Evolutionary conservation across 1,139 yeast genomes (phyloP).

Genomic region (Scheffersomyces insectosa): DNA sequence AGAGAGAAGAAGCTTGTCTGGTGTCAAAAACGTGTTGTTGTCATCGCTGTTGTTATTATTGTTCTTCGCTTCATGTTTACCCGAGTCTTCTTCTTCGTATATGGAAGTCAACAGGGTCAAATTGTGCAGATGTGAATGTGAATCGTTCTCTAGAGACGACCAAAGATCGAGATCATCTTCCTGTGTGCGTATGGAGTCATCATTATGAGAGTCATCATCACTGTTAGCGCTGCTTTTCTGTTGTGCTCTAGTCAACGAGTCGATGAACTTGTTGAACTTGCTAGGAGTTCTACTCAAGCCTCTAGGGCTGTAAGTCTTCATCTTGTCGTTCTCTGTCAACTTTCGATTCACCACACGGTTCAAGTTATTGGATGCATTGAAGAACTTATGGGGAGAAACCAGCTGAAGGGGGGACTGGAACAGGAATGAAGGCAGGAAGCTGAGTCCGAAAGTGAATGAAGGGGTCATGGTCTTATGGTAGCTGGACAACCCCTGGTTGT

Average conservation of each 20-base stretch:
- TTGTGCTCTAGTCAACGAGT: conserved; percentile 16
- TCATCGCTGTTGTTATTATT: not conserved
- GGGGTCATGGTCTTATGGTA: conserved; percentile 33
- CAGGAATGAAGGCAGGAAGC: conserved; percentile 47
- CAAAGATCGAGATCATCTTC: conserved; percentile 29
- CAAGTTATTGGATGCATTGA: conserved; percentile 11
- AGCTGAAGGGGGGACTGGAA: conserved; percentile 39
- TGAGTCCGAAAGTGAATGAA: conserved; percentile 42
- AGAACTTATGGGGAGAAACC: conserved; percentile 40
- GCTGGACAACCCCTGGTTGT: conserved; percentile 19
- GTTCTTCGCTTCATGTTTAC: not conserved
- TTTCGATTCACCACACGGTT: conserved; percentile 3
- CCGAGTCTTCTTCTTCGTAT: conserved; percentile 22
- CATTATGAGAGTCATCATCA: conserved; percentile 6
- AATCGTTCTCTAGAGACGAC: conserved; percentile 30
- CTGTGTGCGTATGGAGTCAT: conserved; percentile 8
- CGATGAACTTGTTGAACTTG: conserved; percentile 19
- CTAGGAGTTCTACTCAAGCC: too few relatives aligned
- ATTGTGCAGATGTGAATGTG: conserved; percentile 17
- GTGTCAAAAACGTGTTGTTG: conserved; percentile 30
- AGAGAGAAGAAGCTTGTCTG: conserved; percentile 22
- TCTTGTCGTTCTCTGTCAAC: too few relatives aligned
- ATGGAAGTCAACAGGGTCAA: conserved; percentile 30
- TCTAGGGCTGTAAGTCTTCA: too few relatives aligned
- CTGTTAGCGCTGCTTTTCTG: not conserved